Percentiles rank a stretch among this genome's conserved stretches.
phyloP scores from a whole-genome alignment of 1,139 yeast species.

The Maudiozyma humilis region DNA sequence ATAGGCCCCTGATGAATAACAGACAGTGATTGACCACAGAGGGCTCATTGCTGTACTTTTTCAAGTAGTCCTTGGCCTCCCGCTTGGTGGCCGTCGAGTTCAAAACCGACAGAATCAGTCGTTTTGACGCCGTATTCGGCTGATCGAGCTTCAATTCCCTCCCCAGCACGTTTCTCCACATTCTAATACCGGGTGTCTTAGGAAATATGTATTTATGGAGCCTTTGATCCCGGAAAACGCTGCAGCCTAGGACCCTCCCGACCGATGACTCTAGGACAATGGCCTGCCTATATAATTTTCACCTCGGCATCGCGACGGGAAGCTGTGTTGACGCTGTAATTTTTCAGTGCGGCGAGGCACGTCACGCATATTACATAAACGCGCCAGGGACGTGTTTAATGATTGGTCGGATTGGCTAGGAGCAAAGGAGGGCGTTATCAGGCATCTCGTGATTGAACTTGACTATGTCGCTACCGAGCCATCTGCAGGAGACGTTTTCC shows the following conservation, averaged over 20 bases:
- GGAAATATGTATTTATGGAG: no score
- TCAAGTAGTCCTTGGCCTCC: conserved; percentile 59
- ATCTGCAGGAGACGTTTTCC: conserved; percentile 49
- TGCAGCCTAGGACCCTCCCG: neutral
- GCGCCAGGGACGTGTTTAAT: no score
- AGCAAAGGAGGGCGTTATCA: no score
- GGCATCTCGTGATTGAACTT: no score
- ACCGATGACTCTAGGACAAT: neutral
- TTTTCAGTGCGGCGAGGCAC: neutral
- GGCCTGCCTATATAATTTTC: neutral
- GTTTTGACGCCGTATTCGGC: conserved; percentile 34
- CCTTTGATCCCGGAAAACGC: neutral
- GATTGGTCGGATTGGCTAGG: no score
- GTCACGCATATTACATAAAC: neutral
- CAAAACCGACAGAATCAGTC: conserved; percentile 55
- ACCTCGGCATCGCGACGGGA: no score
- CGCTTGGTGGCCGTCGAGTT: conserved; percentile 71
- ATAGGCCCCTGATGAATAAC: conserved; percentile 23
- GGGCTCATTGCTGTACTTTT: conserved; percentile 39
- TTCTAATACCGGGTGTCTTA: neutral
- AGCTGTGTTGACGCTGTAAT: no score
- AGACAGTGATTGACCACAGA: conserved; percentile 21
- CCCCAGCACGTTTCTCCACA: conserved; percentile 6
- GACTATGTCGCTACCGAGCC: conserved; percentile 64
- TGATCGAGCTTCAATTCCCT: conserved; percentile 6